Evolutionary conservation across 2,329 filamentous ascomycete genomes (phyloP).

Genomic region (Trichoderma sp.): DNA sequence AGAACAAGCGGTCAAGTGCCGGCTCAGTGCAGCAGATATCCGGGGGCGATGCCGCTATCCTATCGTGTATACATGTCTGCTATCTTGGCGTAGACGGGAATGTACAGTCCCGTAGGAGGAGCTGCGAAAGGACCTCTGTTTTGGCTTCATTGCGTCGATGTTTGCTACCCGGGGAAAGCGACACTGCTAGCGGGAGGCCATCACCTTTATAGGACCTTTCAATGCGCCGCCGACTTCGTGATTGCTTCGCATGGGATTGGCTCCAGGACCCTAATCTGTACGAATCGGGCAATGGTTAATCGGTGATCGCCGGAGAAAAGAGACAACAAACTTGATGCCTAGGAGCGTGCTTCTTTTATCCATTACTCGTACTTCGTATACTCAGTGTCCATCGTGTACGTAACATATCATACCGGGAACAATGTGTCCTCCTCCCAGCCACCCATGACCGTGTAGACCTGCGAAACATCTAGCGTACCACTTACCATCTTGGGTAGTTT

Average conservation of each 20-base stretch:
- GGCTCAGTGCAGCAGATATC: background rate
- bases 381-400: background rate
- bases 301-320: background rate
- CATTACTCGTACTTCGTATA: background rate
- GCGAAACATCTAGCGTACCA: background rate
- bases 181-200: background rate
- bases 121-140: background rate
- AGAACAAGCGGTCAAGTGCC: background rate
- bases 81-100: background rate
- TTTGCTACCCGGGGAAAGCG: background rate
- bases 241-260: background rate
- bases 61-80: background rate
- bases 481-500: background rate
- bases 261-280: background rate
- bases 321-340: background rate
- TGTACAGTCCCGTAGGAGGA: background rate
- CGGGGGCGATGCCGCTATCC: background rate
- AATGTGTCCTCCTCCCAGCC: background rate
- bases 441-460: background rate
- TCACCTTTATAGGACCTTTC: background rate
- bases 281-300: background rate
- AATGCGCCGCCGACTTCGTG: background rate
- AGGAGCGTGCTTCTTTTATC: background rate
- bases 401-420: background rate
- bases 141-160: background rate